Conservation (phyloP, 345 rosid genomes). For the Odontarrhena argentea region DNA sequence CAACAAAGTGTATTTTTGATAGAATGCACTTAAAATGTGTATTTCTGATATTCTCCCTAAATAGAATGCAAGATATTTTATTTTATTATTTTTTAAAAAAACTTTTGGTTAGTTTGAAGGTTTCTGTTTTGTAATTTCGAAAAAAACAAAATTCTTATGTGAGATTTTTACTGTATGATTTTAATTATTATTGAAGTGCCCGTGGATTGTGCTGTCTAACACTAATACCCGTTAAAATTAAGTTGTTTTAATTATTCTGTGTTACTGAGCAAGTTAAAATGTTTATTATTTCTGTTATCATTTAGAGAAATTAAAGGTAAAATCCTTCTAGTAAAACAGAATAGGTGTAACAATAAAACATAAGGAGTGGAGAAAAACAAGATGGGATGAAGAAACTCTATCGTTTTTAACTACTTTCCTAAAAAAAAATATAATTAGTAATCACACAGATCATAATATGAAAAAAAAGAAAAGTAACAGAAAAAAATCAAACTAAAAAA, state of each 20-base stretch:
- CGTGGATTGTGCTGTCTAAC: background rate
- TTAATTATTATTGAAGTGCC: background rate
- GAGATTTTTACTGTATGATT: background rate
- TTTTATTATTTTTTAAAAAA: too few relatives aligned
- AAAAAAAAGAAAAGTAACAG: conserved; percentile 2
- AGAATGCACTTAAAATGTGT: too few relatives aligned
- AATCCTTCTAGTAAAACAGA: conserved; percentile 28
- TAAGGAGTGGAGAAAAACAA: conserved; percentile 4
- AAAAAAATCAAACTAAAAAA: conserved; percentile 28
- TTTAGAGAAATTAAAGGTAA: background rate
- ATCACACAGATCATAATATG: conserved; percentile 15
- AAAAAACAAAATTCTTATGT: background rate
- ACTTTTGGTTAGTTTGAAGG: too few relatives aligned
- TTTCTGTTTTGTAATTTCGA: too few relatives aligned
- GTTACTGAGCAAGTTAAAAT: background rate
- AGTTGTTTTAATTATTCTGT: background rate
- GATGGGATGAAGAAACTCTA: background rate
- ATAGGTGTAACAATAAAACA: conserved; percentile 31
- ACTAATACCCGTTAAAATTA: background rate
- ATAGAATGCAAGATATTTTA: too few relatives aligned
- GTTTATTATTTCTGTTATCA: conserved; percentile 11
- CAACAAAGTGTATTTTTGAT: too few relatives aligned
- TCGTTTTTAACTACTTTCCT: conserved; percentile 29
- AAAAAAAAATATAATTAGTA: conserved; percentile 25
- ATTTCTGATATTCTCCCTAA: too few relatives aligned